Evolutionary conservation across 345 rosid species (phyloP).

Genomic region (Syzygium aromaticum): DNA sequence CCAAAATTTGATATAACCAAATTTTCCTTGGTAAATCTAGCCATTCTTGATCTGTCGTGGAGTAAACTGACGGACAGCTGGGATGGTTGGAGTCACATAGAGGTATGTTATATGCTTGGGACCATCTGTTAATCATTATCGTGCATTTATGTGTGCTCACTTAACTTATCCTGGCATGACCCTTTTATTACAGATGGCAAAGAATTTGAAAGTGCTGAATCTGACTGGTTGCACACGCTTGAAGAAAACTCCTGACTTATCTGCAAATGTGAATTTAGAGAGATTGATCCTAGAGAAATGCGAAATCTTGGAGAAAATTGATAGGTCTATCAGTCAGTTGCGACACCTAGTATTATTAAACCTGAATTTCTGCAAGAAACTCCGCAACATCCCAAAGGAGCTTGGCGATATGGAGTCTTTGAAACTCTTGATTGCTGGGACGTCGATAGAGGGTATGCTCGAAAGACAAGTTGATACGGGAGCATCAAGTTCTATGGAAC

Average conservation of each 20-base stretch:
- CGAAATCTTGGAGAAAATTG: not conserved
- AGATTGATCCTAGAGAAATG: not conserved
- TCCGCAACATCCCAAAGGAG: not conserved
- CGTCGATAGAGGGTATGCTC: not conserved
- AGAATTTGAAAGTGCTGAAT: not conserved
- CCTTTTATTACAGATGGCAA: not conserved
- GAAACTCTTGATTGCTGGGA: not conserved
- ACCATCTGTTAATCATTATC: not conserved
- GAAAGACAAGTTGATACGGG: not conserved
- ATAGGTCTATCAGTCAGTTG: not conserved
- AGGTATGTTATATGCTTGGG: not conserved
- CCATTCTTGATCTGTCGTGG: not conserved
- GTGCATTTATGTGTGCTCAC: not conserved
- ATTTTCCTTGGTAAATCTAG: not conserved
- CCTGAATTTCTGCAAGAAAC: not conserved
- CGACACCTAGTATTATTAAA: not conserved
- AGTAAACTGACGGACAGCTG: not conserved
- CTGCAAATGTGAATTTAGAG: not conserved
- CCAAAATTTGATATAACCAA: not conserved
- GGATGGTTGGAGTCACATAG: not conserved
- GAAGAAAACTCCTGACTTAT: not conserved
- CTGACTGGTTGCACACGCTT: not conserved
- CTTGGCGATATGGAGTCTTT: not conserved
- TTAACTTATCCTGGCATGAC: not conserved
- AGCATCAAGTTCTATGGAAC: not conserved